Evolutionary conservation across 1,284 basidiomycete genomes (phyloP), one percentile per base, ranked within the genome.

Genomic region (Jaminaea rosea): DNA sequence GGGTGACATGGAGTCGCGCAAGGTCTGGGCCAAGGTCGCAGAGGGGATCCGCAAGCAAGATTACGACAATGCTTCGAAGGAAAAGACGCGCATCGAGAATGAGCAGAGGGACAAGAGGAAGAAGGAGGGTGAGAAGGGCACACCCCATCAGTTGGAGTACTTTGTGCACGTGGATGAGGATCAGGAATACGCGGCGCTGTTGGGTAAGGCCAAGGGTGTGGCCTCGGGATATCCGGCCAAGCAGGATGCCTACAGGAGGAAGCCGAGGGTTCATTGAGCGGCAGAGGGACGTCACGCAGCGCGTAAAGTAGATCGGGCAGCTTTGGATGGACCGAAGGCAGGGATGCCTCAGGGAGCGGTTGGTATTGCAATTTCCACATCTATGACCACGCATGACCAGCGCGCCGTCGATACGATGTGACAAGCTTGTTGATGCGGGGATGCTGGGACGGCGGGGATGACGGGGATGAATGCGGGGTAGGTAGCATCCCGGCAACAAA

Each of bases 81-180:
- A 92, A 75, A 98, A 98, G 83, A 82, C 80, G 36, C 81, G 83
- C 75, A 92, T 98, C 56, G 93, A 97, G 87, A 94, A 94, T 64
- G 87, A 92, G 44, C 90, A 96, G 77, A 80, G 93, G 53, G 87
- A 92, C 75, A 81, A 83, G 75, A 79, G 93, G 63, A 85, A 83
- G 73, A 88, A 92, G 63, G 93, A 97, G 76, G 72, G 73, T 9
- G 83, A 85, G 1, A 82, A 79, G 15, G 85, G 83, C 2, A 83
- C 80, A 15, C 77, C 80, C 1, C 94, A 92, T 88, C 71, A 82
- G 63, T 56, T 73, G 23, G 58, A 64, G 26, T 53, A 71, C 56
- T 77, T 76, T 56, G 65, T 63, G 21, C 62, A 67, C 49, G 50
- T 75, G 15, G 57, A 62, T 4, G 62, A 68, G 41, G 76, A 77